Evolutionary conservation across 805 yeast genomes (phyloP), one percentile per base, ranked within the genome.

Genomic region (Candida berthetii): DNA sequence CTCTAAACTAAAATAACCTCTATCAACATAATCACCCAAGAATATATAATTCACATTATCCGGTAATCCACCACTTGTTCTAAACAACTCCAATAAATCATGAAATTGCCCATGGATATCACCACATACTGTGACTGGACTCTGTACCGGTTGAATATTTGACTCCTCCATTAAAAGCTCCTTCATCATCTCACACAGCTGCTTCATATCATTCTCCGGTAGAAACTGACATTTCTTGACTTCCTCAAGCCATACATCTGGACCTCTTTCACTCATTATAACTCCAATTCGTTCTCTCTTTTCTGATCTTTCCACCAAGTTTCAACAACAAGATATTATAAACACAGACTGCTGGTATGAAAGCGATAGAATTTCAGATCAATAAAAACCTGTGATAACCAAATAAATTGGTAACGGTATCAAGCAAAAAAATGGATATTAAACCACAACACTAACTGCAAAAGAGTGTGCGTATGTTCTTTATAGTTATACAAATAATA

Each of bases 71-170:
- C 99, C 99, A 22, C 89, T 77, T 11, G 90, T 83, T 50, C 95
- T 72, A 64, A 93, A 93, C 20, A 91, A 71, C 61, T 93, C 97
- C 47, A 91, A 66, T 46, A 91, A 71, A 62, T 91, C 99, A 60
- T 91, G 98, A 62, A 91, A 91, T 62, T 91, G 99, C 4, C 99
- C 99, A 64, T 91, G 99, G 54, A 91, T 93, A 65, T 91, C 99
- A 58, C 95, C 97, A 68, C 96, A 89, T 1, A 89, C 96, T 0
- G 96, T 88, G 7, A 89, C 97, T 1, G 97, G 97, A 24, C 88
- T 78, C 55, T 81, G 84, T 3, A 89, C 96, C 0, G 96, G 96
- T 58, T 89, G 96, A 47, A 90, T 88, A 60, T 90, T 90, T 34
- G 93, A 83, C 56, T 89, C 97, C 60, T 91, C 98, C 97, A 93